Percentiles rank a stretch among this genome's conserved stretches.
These are phyloP conservation scores for Saccharomyces hybrid DNA, from an alignment of 1,139 yeast species.

Conservation along the genomic window DNA sequence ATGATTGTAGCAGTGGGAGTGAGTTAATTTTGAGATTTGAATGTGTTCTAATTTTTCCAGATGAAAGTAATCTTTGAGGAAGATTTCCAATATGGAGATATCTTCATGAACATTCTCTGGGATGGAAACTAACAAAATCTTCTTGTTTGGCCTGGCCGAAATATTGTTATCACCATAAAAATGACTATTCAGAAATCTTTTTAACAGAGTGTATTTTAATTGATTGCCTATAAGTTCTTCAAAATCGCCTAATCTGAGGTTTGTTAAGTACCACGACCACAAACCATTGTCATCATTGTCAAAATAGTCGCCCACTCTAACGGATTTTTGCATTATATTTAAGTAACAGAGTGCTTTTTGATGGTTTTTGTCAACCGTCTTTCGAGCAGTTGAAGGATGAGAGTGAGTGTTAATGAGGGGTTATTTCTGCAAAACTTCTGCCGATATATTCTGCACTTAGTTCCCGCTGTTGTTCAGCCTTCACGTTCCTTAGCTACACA, in stretches of 20 bases:
- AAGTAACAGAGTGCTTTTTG: background rate
- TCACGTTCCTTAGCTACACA: background rate
- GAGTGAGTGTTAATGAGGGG: background rate
- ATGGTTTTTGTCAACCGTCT: background rate
- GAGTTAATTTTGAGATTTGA: conserved; percentile 25
- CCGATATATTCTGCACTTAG: background rate
- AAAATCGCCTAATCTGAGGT: conserved; percentile 30
- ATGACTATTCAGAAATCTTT: conserved; percentile 15
- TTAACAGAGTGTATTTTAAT: conserved; percentile 23
- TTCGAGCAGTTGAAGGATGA: background rate
- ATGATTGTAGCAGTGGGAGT: conserved; percentile 22
- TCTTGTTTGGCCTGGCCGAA: conserved; percentile 10
- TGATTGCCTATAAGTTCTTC: conserved; percentile 28
- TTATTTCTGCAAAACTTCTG: background rate
- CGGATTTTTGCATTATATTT: conserved; percentile 21
- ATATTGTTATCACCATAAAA: conserved; percentile 4
- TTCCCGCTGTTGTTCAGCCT: background rate
- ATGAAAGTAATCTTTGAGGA: conserved; percentile 28
- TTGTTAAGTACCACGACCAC: conserved; percentile 32
- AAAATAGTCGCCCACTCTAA: conserved; percentile 26
- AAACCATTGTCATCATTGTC: conserved; percentile 31
- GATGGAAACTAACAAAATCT: conserved; percentile 28
- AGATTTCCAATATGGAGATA: conserved; percentile 24
- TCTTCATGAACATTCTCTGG: conserved; percentile 30
- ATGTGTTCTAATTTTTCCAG: conserved; percentile 24